Percentiles rank a stretch among this genome's conserved stretches.
These are phyloP conservation scores for Gracilaria gracilis DNA, from an alignment of 23 red algal species.

Conservation along the genomic window DNA sequence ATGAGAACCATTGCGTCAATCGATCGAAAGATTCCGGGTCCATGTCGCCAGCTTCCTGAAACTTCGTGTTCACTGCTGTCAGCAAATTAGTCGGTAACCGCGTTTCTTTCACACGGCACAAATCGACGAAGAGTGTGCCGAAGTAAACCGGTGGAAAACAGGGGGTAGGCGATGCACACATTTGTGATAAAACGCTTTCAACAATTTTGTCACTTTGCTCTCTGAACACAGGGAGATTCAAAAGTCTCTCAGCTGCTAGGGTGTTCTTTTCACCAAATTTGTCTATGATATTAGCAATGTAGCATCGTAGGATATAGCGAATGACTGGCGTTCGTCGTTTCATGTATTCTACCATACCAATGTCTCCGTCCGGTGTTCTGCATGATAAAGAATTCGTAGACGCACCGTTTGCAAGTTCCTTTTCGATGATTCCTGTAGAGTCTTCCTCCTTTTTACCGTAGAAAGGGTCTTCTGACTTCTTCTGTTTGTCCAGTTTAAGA, in stretches of 20 bases:
- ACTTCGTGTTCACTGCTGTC: constrained; percentile 83
- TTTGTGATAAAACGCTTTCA: constrained; percentile 75
- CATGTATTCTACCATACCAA: neutral
- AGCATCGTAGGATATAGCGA: constrained; percentile 50
- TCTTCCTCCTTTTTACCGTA: neutral
- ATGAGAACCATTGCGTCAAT: constrained; percentile 91
- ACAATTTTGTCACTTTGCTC: constrained; percentile 72
- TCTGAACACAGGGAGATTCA: constrained; percentile 68
- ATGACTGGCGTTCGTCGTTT: constrained; percentile 21
- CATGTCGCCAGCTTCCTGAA: constrained; percentile 64
- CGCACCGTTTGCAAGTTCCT: neutral
- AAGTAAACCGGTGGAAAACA: constrained; percentile 81
- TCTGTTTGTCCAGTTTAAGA: neutral
- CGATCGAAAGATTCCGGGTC: constrained; percentile 92
- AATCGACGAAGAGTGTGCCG: constrained; percentile 88
- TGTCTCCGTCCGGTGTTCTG: neutral
- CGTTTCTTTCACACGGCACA: constrained; percentile 89
- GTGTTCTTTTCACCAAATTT: constrained; percentile 72
- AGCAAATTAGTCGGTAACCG: constrained; percentile 84
- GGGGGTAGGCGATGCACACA: constrained; percentile 75
- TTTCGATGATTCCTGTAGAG: neutral
- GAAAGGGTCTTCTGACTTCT: neutral
- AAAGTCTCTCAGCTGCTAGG: constrained; percentile 56
- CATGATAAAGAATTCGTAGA: neutral
- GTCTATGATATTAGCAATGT: constrained; percentile 74